These are phyloP conservation scores for Podaxis pistillaris DNA, from an alignment of 768 basidiomycete species.

Conservation along the genomic window DNA sequence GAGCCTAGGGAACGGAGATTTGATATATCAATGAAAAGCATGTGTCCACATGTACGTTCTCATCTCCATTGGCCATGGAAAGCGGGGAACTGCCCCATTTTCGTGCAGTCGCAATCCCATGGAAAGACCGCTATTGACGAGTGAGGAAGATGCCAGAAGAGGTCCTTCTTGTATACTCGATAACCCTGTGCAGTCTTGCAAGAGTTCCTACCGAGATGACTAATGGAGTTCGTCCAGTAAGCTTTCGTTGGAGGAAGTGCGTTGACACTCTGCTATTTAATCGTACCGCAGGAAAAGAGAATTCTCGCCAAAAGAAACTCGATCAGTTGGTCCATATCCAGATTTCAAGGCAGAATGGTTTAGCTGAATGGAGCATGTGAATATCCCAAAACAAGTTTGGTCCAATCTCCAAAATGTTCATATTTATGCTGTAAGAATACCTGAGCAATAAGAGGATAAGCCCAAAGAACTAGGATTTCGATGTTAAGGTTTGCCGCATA, in stretches of 20 bases:
- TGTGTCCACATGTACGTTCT: neutral
- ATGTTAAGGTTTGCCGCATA: slow-evolving; percentile 57
- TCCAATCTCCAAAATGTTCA: neutral
- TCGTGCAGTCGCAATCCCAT: neutral
- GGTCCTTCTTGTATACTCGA: neutral
- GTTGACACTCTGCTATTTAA: neutral
- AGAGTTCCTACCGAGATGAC: neutral
- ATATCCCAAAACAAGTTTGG: neutral
- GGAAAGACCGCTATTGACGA: neutral
- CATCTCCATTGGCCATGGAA: neutral
- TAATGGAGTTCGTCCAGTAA: neutral
- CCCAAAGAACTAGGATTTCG: neutral
- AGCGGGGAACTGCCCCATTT: neutral
- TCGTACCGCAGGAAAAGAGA: neutral
- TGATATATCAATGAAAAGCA: slow-evolving; percentile 4
- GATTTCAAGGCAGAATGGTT: neutral
- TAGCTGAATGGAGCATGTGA: neutral
- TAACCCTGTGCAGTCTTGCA: neutral
- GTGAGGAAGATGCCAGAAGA: neutral
- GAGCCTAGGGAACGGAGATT: neutral
- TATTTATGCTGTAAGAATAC: neutral
- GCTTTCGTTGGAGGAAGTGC: neutral
- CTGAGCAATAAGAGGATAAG: neutral
- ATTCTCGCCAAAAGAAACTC: slow-evolving; percentile 4
- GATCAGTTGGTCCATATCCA: neutral